phyloP scores from a whole-genome alignment of 176 grass and related monocot genomes.

The Cymbopogon citratus region DNA sequence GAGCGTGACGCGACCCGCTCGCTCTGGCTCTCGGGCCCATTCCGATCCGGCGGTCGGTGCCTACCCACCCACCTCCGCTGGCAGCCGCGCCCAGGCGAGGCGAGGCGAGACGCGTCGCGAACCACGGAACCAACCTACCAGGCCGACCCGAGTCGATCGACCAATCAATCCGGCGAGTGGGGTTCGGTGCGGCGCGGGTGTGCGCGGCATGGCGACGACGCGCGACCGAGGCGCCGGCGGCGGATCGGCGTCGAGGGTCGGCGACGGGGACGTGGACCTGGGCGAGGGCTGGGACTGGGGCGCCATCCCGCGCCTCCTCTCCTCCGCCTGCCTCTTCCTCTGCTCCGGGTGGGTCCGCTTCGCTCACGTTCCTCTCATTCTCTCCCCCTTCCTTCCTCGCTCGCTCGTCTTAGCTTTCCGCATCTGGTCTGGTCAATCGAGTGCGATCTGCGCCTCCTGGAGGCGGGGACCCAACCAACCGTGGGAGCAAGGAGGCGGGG shows the following conservation, averaged over 20 bases:
- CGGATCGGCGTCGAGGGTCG: constrained; percentile 45
- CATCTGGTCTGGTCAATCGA: not conserved
- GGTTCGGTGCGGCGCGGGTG: not conserved
- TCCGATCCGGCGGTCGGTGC: constrained; percentile 12
- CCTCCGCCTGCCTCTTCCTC: constrained; percentile 50
- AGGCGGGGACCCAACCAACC: too few species aligned
- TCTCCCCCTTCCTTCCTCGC: too few species aligned
- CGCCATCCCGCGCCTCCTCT: constrained; percentile 40
- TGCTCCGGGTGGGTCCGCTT: constrained; percentile 44
- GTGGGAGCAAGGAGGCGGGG: not conserved
- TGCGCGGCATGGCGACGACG: constrained; percentile 27
- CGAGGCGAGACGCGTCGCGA: not conserved
- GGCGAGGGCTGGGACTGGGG: constrained; percentile 41
- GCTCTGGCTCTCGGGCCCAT: not conserved
- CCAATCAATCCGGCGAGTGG: not conserved
- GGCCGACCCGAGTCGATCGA: not conserved
- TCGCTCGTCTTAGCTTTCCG: not conserved
- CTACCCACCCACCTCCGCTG: not conserved
- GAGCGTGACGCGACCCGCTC: not conserved
- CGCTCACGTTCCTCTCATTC: not conserved
- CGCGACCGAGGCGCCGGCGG: not conserved
- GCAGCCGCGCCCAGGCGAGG: not conserved
- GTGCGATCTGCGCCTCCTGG: not conserved
- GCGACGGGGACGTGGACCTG: constrained; percentile 40
- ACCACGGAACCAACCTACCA: not conserved